Evolutionary conservation across 257 asterid genomes (phyloP).

Genomic region (Ballota nigra): DNA sequence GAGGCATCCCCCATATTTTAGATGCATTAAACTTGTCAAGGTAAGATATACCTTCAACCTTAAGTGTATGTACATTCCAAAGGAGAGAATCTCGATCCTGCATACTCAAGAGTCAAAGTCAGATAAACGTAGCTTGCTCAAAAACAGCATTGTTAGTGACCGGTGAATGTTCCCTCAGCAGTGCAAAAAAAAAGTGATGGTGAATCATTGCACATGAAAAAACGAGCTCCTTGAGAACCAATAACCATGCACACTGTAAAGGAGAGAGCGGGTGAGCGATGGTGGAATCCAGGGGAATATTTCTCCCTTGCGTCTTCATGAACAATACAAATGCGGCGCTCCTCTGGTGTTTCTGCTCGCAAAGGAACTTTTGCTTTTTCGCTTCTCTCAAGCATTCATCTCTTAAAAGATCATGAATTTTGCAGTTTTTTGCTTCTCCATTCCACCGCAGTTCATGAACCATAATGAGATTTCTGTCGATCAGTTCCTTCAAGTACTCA

Average conservation of each 20-base stretch:
- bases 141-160: not conserved
- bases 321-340: not conserved
- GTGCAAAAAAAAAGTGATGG: not conserved
- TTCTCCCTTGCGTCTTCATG: not conserved
- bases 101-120: not conserved
- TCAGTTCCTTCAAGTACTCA: not conserved
- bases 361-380: not conserved
- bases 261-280: not conserved
- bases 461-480: not conserved
- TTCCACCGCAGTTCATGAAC: not conserved
- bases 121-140: not conserved
- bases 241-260: not conserved
- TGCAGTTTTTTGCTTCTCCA: not conserved
- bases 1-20: too few relatives aligned
- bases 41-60: not conserved
- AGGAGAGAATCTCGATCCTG: not conserved
- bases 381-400: not conserved
- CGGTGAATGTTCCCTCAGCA: not conserved
- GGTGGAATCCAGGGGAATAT: not conserved
- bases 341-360: not conserved
- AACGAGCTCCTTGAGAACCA: too few relatives aligned
- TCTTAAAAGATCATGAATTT: slow-evolving; percentile 1
- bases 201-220: not conserved
- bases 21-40: too few relatives aligned
- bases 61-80: not conserved